Evolutionary conservation across 176 grass and related monocot species (phyloP), one percentile per base, ranked within the genome.

Genomic region (Aegilops bicornis): DNA sequence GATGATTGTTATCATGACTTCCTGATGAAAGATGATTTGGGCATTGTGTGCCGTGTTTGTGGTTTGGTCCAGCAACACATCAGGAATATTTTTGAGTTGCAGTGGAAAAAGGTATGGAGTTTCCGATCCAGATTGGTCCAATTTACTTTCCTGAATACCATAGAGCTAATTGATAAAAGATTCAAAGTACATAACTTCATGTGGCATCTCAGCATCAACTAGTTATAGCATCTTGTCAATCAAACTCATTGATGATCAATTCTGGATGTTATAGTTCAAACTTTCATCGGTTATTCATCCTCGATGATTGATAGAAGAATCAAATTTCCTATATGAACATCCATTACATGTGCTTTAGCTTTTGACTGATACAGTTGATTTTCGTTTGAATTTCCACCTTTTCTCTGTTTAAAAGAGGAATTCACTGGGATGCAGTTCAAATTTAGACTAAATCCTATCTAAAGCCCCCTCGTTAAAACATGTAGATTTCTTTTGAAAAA

Each of bases 1-100:
- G 77, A 82, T 69, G 82, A 87, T 40, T 97, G 92, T 62, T 42
- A 70, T 17, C 92, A 92, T 86, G 78, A 87, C 33, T 89, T 60
- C 69, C 10, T 80, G 27, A 45, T 92, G 82, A 86, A 92, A 87
- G 92, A 94, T 87, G 86, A 94, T 52, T 64, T 91, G 25, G 92
- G 92, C 10, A 77, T 91, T 37, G 92, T 94, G n/a, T 97, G 95
- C 45, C 84, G 86, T 73, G 73, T 92, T 66, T 97, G 95, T 89
- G 92, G 88, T 78, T 81, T 94, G 29, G 89, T 94, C 86, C 77
- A 92, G 78, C 86, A 89, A 73, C 85, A 33, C 8, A 94, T 94
- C 23, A 85, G 88, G 22, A 89, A 85, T 31, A 94, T 94, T 81
- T 62, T 97, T 77, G 89, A 94, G 33, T 84, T 59, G 17, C 80